These are phyloP conservation scores for Helianthus tuberosus DNA, from an alignment of 129 eudicot genomes.

Conservation along the genomic window DNA sequence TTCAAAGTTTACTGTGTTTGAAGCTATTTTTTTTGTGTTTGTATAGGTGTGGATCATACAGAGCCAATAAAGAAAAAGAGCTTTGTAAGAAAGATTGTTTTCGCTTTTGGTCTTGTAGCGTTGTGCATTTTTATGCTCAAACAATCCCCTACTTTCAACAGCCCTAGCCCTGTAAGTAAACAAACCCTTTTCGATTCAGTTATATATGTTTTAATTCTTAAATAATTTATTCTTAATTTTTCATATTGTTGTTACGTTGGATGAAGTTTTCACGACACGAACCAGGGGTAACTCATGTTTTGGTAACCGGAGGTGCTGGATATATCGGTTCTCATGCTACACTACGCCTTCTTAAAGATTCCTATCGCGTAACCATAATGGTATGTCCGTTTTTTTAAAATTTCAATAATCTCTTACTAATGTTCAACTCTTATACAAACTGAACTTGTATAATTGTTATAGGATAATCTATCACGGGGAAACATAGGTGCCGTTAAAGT, in stretches of 20 bases:
- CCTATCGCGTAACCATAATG: constrained; percentile 86
- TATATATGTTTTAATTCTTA: constrained; percentile 5
- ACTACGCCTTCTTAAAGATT: constrained; percentile 72
- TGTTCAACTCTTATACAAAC: not conserved
- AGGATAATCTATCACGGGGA: constrained; percentile 95
- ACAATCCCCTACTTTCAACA: constrained; percentile 50
- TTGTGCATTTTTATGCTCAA: constrained; percentile 51
- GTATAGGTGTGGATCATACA: constrained; percentile 23
- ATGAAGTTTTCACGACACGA: constrained; percentile 67
- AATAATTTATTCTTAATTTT: not conserved
- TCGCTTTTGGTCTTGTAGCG: not conserved
- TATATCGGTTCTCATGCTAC: constrained; percentile 93
- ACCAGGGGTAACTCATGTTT: constrained; percentile 72
- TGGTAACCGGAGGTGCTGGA: constrained; percentile 96
- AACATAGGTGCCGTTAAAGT: constrained; percentile 76
- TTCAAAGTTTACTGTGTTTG: constrained; percentile 1
- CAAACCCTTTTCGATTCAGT: not conserved
- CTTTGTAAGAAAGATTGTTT: constrained; percentile 18
- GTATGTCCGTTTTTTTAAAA: constrained; percentile 20
- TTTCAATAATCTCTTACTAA: not conserved
- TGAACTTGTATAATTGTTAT: constrained; percentile 10
- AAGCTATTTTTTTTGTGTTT: not conserved
- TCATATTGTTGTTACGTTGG: not conserved
- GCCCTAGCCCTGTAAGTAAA: constrained; percentile 53
- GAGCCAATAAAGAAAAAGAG: constrained; percentile 19